A percentile compares a stretch with the other conserved stretches of the same genome.
These are phyloP conservation scores for Fonsecaea nubica DNA, from an alignment of 2,329 filamentous ascomycete species.

Conservation along the genomic window DNA sequence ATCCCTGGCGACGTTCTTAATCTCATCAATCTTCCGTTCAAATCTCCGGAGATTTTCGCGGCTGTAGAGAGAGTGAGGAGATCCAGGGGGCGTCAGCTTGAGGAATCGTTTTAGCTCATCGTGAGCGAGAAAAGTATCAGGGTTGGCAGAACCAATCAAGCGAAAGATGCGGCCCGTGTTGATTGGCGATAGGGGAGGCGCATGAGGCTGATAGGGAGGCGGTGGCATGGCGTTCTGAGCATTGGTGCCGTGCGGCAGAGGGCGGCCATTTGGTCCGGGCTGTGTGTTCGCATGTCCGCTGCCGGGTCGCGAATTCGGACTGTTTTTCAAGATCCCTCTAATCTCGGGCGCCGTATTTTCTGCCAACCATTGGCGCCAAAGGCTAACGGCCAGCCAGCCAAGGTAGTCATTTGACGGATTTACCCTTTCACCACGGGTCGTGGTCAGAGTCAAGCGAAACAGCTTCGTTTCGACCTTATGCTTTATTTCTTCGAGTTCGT, in stretches of 20 bases:
- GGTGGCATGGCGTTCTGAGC: constrained; percentile 25
- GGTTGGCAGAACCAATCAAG: constrained; percentile 69
- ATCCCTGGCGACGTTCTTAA: constrained; percentile 83
- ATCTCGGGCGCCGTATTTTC: constrained; percentile 82
- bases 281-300: constrained; percentile 26
- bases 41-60: constrained; percentile 85
- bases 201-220: constrained; percentile 24
- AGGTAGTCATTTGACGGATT: constrained; percentile 79
- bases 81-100: constrained; percentile 69
- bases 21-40: constrained; percentile 84
- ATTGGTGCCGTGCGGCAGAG: constrained; percentile 19
- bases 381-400: constrained; percentile 84
- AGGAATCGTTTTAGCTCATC: constrained; percentile 92
- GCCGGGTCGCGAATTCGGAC: constrained; percentile 30
- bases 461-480: constrained; percentile 79
- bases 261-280: constrained; percentile 18
- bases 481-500: constrained; percentile 85
- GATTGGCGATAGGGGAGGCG: constrained; percentile 39
- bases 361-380: constrained; percentile 92
- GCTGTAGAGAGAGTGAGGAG: constrained; percentile 66
- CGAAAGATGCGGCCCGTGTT: constrained; percentile 77
- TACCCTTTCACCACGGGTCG: constrained; percentile 79
- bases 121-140: constrained; percentile 73
- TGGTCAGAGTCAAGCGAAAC: constrained; percentile 80
- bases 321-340: constrained; percentile 54